phyloP scores from a whole-genome alignment of 331 rosid genomes.

The Rhamnella rubrinervis region DNA sequence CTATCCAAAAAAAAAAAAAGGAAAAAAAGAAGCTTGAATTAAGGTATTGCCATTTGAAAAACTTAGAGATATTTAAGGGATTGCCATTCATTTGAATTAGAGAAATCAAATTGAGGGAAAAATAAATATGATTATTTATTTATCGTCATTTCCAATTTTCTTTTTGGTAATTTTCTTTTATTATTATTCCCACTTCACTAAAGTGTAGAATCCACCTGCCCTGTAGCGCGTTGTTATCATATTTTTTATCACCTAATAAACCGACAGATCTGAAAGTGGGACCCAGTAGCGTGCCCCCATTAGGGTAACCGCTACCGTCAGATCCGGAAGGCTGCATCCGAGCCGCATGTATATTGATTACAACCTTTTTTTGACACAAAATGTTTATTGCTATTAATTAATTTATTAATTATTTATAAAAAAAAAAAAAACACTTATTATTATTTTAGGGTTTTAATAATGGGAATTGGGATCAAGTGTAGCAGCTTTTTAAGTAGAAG shows the following conservation, averaged over 20 bases:
- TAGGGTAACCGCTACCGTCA: slow-evolving; percentile 57
- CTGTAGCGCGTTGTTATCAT: slow-evolving; percentile 43
- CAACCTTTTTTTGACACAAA: slow-evolving; percentile 21
- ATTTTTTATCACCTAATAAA: slow-evolving; percentile 13
- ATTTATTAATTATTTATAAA: background rate
- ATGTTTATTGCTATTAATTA: slow-evolving; percentile 13
- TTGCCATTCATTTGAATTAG: no score
- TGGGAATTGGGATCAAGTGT: slow-evolving; percentile 12
- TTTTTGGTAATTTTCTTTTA: no score
- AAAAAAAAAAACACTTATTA: slow-evolving; percentile 1
- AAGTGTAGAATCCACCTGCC: background rate
- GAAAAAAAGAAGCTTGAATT: background rate
- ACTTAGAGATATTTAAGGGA: no score
- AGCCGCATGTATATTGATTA: slow-evolving; percentile 51
- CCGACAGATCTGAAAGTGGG: slow-evolving; percentile 62
- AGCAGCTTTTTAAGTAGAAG: slow-evolving; percentile 62
- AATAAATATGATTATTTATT: no score
- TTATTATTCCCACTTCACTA: background rate
- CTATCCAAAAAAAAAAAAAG: no score
- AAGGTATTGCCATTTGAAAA: background rate
- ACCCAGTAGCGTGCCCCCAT: slow-evolving; percentile 51
- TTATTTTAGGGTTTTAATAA: background rate
- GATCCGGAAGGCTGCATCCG: slow-evolving; percentile 66
- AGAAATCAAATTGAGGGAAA: no score
- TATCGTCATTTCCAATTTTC: no score